Evolutionary conservation across 345 rosid species (phyloP), one percentile per base, ranked within the genome.

Genomic region (Aurinia saxatilis): DNA sequence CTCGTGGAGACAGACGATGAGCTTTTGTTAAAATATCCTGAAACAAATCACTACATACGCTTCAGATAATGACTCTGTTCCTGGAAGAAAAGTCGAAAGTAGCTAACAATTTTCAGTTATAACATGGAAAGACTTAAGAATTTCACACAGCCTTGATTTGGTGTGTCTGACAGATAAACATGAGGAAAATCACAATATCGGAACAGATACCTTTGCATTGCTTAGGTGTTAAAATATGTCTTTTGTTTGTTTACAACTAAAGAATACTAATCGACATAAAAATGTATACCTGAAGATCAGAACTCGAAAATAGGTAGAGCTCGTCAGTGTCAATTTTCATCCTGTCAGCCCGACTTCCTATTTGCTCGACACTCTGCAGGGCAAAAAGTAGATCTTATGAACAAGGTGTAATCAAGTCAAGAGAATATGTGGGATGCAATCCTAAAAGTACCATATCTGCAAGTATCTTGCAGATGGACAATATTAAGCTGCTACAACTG

Each of bases 311-410:
- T 35, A 91, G 72, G 79, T 73, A 88, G 70, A 91, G 81, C 50
- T 84, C 82, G 30, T 84, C 81, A 9, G 88, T 59, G 61, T 45
- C 75, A 75, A 91, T 86, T 17, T 58, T 68, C 81, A 91, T 37
- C 11, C 96, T 88, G 69, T 80, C 90, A 66, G 96, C 98, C 65
- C 98, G 86, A 76, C 81, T 78, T 51, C 88, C 84, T 69, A 91
- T 86, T 79, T 91, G 98, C 70, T 88, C 95, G 14, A 86, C 85
- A 61, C 98, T 91, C 98, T 91, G 80, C 67, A 63, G 65, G 25
- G 52, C 8, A 10, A 41, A 53, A 54, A 42, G 6, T 12, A 7
- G 30, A 42, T 12, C 44, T 34, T 49, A 15, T 17, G 25, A 64
- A 50, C 10, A 52, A 23, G n/a, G 9, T 46, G 37, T 37, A 29